A percentile compares a stretch with the other conserved stretches of the same genome.
Conservation (phyloP, 192 early-diverging fungal species). For the Spizellomyces punctatus region DNA sequence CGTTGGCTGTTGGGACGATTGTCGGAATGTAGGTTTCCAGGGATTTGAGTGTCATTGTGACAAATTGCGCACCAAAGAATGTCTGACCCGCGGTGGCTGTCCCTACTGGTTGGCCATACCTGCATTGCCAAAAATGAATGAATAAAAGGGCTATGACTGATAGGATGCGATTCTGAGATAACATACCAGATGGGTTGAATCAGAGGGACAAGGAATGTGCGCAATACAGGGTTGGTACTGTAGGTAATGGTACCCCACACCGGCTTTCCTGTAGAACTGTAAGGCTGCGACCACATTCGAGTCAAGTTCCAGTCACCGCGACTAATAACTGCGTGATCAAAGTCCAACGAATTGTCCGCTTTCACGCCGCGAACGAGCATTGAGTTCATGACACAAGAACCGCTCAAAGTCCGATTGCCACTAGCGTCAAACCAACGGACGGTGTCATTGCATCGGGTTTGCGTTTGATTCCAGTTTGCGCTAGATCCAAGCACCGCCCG, state of each 20-base stretch:
- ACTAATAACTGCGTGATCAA: not conserved
- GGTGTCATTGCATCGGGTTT: constrained; percentile 4
- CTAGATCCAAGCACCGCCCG: not conserved
- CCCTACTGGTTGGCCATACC: not conserved
- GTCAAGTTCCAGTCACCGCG: constrained; percentile 5
- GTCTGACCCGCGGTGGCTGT: not conserved
- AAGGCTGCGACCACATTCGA: not conserved
- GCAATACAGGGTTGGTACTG: constrained; percentile 1
- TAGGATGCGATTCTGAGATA: not conserved
- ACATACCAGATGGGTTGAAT: constrained; percentile 8
- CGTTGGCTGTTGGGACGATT: constrained; percentile 5
- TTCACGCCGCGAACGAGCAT: not conserved
- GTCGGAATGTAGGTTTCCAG: constrained; percentile 6
- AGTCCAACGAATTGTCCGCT: not conserved
- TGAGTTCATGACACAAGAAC: not conserved
- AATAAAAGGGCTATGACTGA: no score
- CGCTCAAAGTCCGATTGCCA: not conserved
- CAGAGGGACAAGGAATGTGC: constrained; percentile 1
- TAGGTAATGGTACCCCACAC: constrained; percentile 9
- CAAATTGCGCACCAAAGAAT: constrained; percentile 14
- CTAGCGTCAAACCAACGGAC: not conserved
- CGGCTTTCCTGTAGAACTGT: not conserved
- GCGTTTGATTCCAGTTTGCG: not conserved
- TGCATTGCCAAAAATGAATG: not conserved
- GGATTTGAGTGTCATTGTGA: constrained; percentile 9